Evolutionary conservation across 306 rosid genomes (phyloP).

Genomic region (Aeschynomene evenia): DNA sequence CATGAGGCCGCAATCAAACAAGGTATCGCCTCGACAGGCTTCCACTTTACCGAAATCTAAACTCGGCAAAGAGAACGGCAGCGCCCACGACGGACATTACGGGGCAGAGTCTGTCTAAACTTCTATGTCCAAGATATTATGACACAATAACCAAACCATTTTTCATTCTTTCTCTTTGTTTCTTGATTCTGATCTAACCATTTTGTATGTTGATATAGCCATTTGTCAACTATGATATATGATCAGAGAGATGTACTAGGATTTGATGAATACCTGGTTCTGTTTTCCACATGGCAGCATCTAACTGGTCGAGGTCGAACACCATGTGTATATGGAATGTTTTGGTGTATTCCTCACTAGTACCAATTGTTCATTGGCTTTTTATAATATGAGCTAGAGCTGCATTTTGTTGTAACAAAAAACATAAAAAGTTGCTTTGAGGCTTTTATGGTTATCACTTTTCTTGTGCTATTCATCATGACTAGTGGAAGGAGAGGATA

Average conservation of each 20-base stretch:
- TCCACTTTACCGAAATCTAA: slow-evolving; percentile 68
- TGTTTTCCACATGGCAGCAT: neutral
- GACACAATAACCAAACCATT: slow-evolving; percentile 31
- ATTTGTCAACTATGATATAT: slow-evolving; percentile 17
- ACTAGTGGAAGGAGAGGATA: neutral
- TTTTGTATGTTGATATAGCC: slow-evolving; percentile 27
- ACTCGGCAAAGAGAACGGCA: slow-evolving; percentile 75
- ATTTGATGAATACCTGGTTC: neutral
- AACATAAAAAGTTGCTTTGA: neutral
- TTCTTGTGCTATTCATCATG: slow-evolving; percentile 18
- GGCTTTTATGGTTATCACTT: neutral
- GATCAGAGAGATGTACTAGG: neutral
- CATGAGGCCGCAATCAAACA: slow-evolving; percentile 55
- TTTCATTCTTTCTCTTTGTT: slow-evolving; percentile 21
- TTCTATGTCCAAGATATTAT: slow-evolving; percentile 14
- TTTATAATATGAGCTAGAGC: slow-evolving; percentile 3
- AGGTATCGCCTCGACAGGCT: slow-evolving; percentile 54
- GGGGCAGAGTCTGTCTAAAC: slow-evolving; percentile 75
- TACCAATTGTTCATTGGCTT: neutral
- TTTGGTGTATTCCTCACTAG: slow-evolving; percentile 31
- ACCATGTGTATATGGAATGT: slow-evolving; percentile 41
- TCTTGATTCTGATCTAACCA: slow-evolving; percentile 35
- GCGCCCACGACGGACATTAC: slow-evolving; percentile 49
- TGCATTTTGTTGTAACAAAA: slow-evolving; percentile 25
- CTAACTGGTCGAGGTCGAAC: slow-evolving; percentile 22